phyloP scores from a whole-genome alignment of 2,329 filamentous ascomycete species.

The Colletotrichum navitas region DNA sequence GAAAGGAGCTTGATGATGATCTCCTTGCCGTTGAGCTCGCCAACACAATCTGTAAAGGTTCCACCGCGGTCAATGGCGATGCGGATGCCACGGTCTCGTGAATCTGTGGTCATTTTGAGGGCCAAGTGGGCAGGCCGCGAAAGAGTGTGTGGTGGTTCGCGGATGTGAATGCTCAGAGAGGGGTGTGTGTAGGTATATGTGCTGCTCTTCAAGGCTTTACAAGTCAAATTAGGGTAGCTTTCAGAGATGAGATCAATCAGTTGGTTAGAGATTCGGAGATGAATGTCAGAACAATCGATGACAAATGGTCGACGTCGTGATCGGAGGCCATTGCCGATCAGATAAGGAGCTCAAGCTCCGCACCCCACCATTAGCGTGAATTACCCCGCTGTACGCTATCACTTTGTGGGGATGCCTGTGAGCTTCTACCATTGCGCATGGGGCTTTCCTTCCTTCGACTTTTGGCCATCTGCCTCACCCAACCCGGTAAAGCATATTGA shows the following conservation, averaged over 20 bases:
- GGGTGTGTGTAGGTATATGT: background rate
- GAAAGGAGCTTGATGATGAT: conserved; percentile 90
- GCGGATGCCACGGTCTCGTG: conserved; percentile 70
- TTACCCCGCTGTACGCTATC: conserved; percentile 34
- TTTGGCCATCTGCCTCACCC: background rate
- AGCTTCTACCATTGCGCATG: background rate
- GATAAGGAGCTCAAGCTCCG: conserved; percentile 37
- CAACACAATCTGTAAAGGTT: conserved; percentile 93
- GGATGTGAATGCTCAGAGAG: background rate
- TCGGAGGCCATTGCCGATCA: conserved; percentile 26
- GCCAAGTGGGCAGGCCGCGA: background rate
- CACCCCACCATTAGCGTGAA: conserved; percentile 38
- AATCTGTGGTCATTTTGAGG: conserved; percentile 51
- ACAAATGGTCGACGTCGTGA: conserved; percentile 24
- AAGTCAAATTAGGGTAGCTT: background rate
- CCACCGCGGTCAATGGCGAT: conserved; percentile 86
- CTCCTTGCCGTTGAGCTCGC: conserved; percentile 83
- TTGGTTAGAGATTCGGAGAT: background rate
- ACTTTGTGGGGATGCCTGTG: background rate
- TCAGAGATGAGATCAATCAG: background rate
- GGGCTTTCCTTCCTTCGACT: background rate
- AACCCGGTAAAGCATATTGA: background rate
- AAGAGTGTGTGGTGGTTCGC: background rate
- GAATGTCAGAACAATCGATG: conserved; percentile 21
- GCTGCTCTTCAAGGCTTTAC: background rate